Conservation (phyloP, 257 asterid species). For the Lycium ferocissimum region DNA sequence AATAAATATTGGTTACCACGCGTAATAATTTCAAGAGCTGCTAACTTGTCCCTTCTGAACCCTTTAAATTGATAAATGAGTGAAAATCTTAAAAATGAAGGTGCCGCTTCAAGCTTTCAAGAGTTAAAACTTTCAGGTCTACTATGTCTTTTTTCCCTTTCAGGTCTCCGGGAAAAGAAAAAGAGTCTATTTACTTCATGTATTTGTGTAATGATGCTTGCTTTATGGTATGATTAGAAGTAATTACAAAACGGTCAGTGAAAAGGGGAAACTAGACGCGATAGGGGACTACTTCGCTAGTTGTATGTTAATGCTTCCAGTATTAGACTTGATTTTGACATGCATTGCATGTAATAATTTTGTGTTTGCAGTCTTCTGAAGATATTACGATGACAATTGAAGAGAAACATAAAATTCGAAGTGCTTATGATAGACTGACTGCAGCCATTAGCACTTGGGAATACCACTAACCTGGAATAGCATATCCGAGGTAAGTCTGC, state of each 20-base stretch:
- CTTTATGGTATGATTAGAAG: neutral
- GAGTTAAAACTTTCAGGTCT: neutral
- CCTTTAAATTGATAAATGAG: neutral
- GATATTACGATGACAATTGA: conserved; percentile 56
- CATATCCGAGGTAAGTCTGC: neutral
- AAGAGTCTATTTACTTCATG: neutral
- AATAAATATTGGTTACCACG: neutral
- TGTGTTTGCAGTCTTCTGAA: conserved; percentile 55
- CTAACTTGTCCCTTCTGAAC: conserved; percentile 23
- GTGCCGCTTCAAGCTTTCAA: neutral
- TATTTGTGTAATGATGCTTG: neutral
- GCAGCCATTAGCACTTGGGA: conserved; percentile 35
- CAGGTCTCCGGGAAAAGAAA: neutral
- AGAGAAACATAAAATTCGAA: conserved; percentile 62
- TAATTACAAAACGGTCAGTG: neutral
- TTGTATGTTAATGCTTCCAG: neutral
- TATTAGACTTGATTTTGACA: neutral
- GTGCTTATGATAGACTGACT: conserved; percentile 53
- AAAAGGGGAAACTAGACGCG: neutral
- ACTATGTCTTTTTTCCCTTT: neutral
- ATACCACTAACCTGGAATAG: conserved; percentile 35
- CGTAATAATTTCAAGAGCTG: neutral
- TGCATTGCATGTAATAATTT: conserved; percentile 5
- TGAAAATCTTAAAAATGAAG: neutral
- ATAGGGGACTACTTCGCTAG: neutral